Conservation (phyloP, 306 rosid species). For the Pyrus pyrifolia region DNA sequence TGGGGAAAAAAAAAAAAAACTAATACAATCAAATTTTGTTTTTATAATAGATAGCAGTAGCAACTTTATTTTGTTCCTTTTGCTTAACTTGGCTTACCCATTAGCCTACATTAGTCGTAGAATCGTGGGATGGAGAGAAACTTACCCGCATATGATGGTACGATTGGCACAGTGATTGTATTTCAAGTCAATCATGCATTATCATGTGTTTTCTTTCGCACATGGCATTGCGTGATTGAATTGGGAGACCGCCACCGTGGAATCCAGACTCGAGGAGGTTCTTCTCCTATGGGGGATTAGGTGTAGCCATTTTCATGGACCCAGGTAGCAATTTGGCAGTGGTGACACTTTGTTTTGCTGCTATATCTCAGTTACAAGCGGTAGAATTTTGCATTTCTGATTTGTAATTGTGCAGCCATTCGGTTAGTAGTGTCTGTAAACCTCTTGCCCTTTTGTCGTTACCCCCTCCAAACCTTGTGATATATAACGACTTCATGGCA, state of each 20-base stretch:
- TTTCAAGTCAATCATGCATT: too few relatives aligned
- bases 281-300: neutral
- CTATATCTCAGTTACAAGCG: neutral
- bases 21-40: too few relatives aligned
- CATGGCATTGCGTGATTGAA: too few relatives aligned
- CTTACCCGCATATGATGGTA: too few relatives aligned
- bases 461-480: neutral
- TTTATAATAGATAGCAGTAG: neutral
- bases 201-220: too few relatives aligned
- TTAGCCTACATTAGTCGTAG: neutral
- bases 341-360: neutral
- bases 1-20: too few relatives aligned
- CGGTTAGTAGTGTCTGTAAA: neutral
- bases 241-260: too few relatives aligned
- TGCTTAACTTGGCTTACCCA: neutral
- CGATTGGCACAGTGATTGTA: too few relatives aligned
- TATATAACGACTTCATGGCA: neutral
- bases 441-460: neutral
- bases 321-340: neutral
- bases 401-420: neutral
- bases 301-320: neutral
- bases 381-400: neutral
- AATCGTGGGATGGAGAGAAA: too few relatives aligned
- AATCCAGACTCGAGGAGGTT: too few relatives aligned
- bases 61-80: neutral